Evolutionary conservation across 1,284 basidiomycete genomes (phyloP).

Genomic region (Ustilago nuda): DNA sequence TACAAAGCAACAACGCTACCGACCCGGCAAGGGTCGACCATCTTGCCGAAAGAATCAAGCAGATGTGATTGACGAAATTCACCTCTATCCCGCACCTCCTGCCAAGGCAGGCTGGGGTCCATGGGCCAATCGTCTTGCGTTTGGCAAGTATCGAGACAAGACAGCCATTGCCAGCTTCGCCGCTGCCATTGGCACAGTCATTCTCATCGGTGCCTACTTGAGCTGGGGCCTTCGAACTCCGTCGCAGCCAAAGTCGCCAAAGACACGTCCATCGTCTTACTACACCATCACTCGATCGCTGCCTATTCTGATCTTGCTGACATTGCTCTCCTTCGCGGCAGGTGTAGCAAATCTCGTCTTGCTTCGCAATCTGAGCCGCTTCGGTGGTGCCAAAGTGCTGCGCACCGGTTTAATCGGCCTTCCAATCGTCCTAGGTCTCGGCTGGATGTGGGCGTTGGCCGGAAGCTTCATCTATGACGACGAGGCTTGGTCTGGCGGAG

Average conservation of each 20-base stretch:
- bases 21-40: constrained; percentile 3
- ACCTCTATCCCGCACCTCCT: constrained; percentile 47
- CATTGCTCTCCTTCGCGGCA: constrained; percentile 79
- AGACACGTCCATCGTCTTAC: constrained; percentile 71
- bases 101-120: constrained; percentile 50
- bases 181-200: constrained; percentile 32
- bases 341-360: constrained; percentile 76
- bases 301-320: constrained; percentile 83
- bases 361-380: constrained; percentile 50
- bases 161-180: constrained; percentile 53
- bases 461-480: constrained; percentile 88
- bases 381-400: constrained; percentile 55
- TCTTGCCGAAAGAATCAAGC: constrained; percentile 10
- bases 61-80: constrained; percentile 34
- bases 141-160: constrained; percentile 61
- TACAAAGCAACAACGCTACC: constrained; percentile 13
- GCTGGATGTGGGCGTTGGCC: constrained; percentile 85
- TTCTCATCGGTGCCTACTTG: constrained; percentile 50
- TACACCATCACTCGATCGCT: constrained; percentile 77
- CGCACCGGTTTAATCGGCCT: constrained; percentile 69
- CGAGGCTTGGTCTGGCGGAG: constrained; percentile 76
- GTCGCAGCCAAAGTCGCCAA: constrained; percentile 46
- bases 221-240: constrained; percentile 43
- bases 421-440: constrained; percentile 82
- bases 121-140: constrained; percentile 53